A percentile compares a stretch with the other conserved stretches of the same genome.
phyloP scores from a whole-genome alignment of 1,284 basidiomycete species.

The Ceratobasidium sp. region DNA sequence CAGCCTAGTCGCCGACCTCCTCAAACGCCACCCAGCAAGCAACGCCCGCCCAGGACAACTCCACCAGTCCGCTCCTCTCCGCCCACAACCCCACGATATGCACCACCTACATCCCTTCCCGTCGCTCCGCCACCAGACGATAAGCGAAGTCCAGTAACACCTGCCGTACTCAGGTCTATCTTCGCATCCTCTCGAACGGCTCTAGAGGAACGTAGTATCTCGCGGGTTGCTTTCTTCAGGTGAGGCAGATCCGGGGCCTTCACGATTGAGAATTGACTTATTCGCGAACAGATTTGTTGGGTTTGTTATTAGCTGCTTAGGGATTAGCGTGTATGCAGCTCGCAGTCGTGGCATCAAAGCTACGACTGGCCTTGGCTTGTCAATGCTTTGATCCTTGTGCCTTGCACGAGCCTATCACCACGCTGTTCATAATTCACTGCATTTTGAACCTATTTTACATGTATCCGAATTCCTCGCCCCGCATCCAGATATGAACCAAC shows the following conservation, averaged over 20 bases:
- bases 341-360: constrained; percentile 62
- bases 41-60: background rate
- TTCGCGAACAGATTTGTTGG: constrained; percentile 70
- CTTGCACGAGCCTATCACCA: background rate
- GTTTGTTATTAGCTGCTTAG: constrained; percentile 79
- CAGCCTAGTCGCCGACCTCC: constrained; percentile 15
- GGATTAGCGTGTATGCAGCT: constrained; percentile 76
- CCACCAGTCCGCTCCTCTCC: constrained; percentile 17
- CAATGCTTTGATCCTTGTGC: constrained; percentile 25
- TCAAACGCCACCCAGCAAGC: constrained; percentile 12
- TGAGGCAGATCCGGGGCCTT: constrained; percentile 50
- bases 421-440: background rate
- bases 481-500: background rate
- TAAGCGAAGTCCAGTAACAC: constrained; percentile 77
- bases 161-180: constrained; percentile 78
- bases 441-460: constrained; percentile 20
- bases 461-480: background rate
- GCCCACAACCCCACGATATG: constrained; percentile 32
- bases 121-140: constrained; percentile 38
- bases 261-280: background rate
- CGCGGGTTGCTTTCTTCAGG: constrained; percentile 85
- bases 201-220: constrained; percentile 80
- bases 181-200: constrained; percentile 82
- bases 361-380: constrained; percentile 42
- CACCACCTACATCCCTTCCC: constrained; percentile 37